phyloP scores from a whole-genome alignment of 2,329 filamentous ascomycete species.

The Monosporascus sp. region DNA sequence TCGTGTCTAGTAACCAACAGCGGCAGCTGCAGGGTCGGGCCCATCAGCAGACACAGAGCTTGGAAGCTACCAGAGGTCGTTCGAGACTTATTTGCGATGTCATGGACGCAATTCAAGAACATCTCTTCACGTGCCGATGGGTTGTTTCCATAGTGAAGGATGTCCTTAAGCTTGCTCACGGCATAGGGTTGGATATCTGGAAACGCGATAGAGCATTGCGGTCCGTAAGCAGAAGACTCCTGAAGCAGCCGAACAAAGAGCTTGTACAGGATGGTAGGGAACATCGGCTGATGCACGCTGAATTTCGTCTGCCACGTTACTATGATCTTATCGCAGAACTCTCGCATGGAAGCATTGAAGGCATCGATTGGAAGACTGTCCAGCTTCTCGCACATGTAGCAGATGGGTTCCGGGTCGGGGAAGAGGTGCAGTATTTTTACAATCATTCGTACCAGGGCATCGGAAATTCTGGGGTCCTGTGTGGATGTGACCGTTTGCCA shows the following conservation, averaged over 20 bases:
- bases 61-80: constrained; percentile 70
- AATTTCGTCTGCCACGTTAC: constrained; percentile 41
- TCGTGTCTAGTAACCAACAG: constrained; percentile 56
- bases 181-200: constrained; percentile 61
- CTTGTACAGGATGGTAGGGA: constrained; percentile 36
- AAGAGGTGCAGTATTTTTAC: constrained; percentile 43
- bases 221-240: constrained; percentile 57
- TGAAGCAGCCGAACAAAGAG: constrained; percentile 63
- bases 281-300: constrained; percentile 1
- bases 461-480: constrained; percentile 78
- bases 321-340: constrained; percentile 56
- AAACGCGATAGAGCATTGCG: constrained; percentile 50
- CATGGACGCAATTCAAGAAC: constrained; percentile 60
- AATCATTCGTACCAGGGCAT: constrained; percentile 69
- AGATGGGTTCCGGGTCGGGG: constrained; percentile 38
- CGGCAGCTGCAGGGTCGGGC: constrained; percentile 47
- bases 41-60: constrained; percentile 50
- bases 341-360: constrained; percentile 57
- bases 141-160: constrained; percentile 54
- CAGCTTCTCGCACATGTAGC: constrained; percentile 69
- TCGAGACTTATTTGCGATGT: constrained; percentile 58
- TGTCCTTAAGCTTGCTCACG: constrained; percentile 51
- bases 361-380: constrained; percentile 55
- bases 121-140: constrained; percentile 54
- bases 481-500: constrained; percentile 80